phyloP scores from a whole-genome alignment of 202 grass and related monocot species.

The Eragrostis tef region DNA sequence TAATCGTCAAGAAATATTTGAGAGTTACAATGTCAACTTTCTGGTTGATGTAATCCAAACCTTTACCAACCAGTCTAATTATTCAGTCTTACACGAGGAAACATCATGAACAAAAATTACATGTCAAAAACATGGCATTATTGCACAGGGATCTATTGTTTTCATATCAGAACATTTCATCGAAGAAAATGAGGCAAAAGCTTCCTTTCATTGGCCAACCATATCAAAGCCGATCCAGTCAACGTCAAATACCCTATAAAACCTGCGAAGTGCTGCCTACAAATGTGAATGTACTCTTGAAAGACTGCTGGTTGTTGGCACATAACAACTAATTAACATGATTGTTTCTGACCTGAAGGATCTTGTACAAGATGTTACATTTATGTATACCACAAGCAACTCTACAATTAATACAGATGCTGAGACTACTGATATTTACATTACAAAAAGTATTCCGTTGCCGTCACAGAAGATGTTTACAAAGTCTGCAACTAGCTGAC shows the following conservation, averaged over 20 bases:
- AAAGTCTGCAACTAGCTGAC: constrained; percentile 13
- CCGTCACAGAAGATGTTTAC: constrained; percentile 4
- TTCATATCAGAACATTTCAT: constrained; percentile 19
- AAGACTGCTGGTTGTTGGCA: constrained; percentile 37
- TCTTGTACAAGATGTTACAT: constrained; percentile 50
- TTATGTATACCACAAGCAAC: constrained; percentile 46
- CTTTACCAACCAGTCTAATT: not conserved
- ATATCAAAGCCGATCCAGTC: not conserved
- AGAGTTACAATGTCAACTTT: not conserved
- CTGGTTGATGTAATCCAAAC: not conserved
- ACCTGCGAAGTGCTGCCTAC: not conserved
- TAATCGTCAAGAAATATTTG: not conserved
- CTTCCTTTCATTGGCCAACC: not conserved
- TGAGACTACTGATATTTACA: constrained; percentile 57
- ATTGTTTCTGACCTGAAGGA: constrained; percentile 3
- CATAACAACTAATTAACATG: constrained; percentile 26
- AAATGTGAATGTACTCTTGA: constrained; percentile 21
- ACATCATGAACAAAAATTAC: not conserved
- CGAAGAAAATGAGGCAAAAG: constrained; percentile 8
- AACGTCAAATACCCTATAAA: constrained; percentile 14
- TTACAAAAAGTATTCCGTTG: constrained; percentile 27
- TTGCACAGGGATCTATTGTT: constrained; percentile 18
- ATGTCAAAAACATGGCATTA: not conserved
- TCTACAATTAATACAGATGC: constrained; percentile 46
- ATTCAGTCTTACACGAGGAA: constrained; percentile 4